These are phyloP conservation scores for Xylogone sp. DNA, from an alignment of 2,329 filamentous ascomycete genomes.

Conservation along the genomic window DNA sequence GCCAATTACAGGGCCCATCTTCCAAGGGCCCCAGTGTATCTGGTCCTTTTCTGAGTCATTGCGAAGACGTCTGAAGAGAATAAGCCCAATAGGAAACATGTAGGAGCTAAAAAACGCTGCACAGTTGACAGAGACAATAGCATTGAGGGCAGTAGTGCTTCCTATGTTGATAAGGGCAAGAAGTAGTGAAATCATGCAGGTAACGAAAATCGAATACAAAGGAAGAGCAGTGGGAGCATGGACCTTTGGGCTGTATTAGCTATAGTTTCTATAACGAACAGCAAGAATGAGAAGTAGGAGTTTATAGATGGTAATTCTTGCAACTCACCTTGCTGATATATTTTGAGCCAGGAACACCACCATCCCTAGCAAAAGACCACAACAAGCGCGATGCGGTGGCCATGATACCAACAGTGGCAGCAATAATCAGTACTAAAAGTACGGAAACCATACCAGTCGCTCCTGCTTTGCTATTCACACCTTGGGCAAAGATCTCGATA, in stretches of 20 bases:
- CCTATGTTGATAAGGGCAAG: slow-evolving; percentile 40
- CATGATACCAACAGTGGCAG: slow-evolving; percentile 30
- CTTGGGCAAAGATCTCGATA: slow-evolving; percentile 51
- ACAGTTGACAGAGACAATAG: slow-evolving; percentile 39
- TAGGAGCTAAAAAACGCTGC: slow-evolving; percentile 41
- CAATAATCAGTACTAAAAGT: slow-evolving; percentile 28
- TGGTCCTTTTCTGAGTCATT: slow-evolving; percentile 15
- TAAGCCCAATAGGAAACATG: slow-evolving; percentile 32
- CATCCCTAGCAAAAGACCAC: slow-evolving; percentile 37
- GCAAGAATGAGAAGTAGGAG: not conserved
- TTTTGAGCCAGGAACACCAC: slow-evolving; percentile 9
- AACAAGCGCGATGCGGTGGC: slow-evolving; percentile 38
- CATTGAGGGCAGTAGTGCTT: slow-evolving; percentile 38
- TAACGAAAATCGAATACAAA: slow-evolving; percentile 15
- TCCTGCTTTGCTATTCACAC: slow-evolving; percentile 33
- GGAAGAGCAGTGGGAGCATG: slow-evolving; percentile 16
- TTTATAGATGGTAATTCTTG: not conserved
- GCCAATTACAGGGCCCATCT: slow-evolving; percentile 17
- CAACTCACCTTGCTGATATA: slow-evolving; percentile 7
- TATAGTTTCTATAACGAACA: not conserved
- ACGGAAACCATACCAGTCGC: slow-evolving; percentile 25
- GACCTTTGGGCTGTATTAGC: slow-evolving; percentile 9
- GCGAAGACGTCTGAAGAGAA: slow-evolving; percentile 37
- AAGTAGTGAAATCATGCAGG: slow-evolving; percentile 27
- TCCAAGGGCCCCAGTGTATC: slow-evolving; percentile 17